These are phyloP conservation scores for Ogataea naganishii DNA, from an alignment of 805 yeast species.

Conservation along the genomic window DNA sequence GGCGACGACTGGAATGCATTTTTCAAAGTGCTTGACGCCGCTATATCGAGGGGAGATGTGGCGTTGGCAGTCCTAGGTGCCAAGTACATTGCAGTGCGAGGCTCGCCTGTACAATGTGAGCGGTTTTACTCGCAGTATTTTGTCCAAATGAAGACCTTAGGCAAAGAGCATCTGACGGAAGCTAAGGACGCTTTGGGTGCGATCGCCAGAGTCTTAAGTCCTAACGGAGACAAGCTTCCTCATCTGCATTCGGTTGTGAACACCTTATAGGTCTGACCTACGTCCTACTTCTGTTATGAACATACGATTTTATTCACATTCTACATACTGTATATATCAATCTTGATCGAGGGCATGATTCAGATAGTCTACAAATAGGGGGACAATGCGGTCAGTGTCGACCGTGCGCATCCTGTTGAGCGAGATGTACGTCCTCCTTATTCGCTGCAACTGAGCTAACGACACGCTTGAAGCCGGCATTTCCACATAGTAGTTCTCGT, in stretches of 20 bases:
- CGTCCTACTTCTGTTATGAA: background rate
- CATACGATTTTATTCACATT: background rate
- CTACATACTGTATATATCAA: background rate
- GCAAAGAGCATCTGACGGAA: conserved; percentile 1
- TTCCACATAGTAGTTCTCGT: conserved; percentile 34
- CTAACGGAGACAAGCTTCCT: background rate
- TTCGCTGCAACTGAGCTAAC: conserved; percentile 72
- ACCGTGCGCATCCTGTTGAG: conserved; percentile 73
- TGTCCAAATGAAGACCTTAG: conserved; percentile 3
- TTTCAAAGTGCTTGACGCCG: conserved; percentile 2
- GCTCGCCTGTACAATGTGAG: background rate
- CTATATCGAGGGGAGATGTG: conserved; percentile 1
- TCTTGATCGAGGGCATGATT: conserved; percentile 46
- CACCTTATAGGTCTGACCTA: background rate
- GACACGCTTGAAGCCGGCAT: conserved; percentile 56
- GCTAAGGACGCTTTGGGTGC: conserved; percentile 1
- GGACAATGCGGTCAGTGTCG: conserved; percentile 57
- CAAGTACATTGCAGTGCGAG: conserved; percentile 3
- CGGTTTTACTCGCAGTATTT: conserved; percentile 2
- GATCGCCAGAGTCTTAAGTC: conserved; percentile 2
- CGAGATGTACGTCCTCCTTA: conserved; percentile 74
- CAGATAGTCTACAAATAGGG: conserved; percentile 72
- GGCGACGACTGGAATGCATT: conserved; percentile 1
- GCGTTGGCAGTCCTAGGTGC: conserved; percentile 6
- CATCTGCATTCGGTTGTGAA: conserved; percentile 1